phyloP scores from a whole-genome alignment of 345 rosid species.

The Populus alba region DNA sequence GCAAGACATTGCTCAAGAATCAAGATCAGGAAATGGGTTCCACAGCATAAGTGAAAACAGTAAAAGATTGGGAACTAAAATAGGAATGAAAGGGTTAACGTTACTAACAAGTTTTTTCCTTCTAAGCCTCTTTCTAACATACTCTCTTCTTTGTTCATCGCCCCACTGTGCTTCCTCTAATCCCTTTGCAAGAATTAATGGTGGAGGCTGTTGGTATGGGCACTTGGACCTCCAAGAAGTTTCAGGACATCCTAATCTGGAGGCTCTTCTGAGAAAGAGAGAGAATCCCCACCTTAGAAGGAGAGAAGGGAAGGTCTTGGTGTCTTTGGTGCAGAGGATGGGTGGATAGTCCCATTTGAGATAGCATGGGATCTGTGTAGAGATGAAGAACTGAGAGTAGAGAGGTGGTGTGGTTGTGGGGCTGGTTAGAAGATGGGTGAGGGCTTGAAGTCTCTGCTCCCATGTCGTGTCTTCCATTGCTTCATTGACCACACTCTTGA shows the following conservation, averaged over 20 bases:
- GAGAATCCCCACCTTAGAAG: conserved; percentile 49
- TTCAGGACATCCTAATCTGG: conserved; percentile 47
- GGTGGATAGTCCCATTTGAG: conserved; percentile 79
- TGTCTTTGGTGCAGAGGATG: conserved; percentile 31
- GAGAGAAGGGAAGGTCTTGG: conserved; percentile 24
- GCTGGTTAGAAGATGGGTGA: conserved; percentile 56
- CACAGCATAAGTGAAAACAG: conserved; percentile 51
- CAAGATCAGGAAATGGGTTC: conserved; percentile 46
- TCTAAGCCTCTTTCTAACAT: conserved; percentile 52
- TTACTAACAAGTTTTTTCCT: conserved; percentile 40
- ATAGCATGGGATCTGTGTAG: conserved; percentile 53
- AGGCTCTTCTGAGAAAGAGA: conserved; percentile 50
- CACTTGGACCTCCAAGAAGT: conserved; percentile 78
- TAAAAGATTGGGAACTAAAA: conserved; percentile 56
- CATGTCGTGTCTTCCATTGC: conserved; percentile 34
- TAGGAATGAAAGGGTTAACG: conserved; percentile 54
- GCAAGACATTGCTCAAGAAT: background rate
- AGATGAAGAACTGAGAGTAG: conserved; percentile 53
- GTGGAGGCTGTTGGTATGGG: conserved; percentile 77
- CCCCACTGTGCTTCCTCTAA: conserved; percentile 74
- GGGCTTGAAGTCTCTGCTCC: conserved; percentile 43
- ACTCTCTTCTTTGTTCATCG: conserved; percentile 48
- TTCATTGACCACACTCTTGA: background rate
- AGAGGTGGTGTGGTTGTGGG: conserved; percentile 48
- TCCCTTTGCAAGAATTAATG: conserved; percentile 57